Conservation (phyloP, 2,329 filamentous ascomycete genomes). For the Fusarium fracticaudum region DNA sequence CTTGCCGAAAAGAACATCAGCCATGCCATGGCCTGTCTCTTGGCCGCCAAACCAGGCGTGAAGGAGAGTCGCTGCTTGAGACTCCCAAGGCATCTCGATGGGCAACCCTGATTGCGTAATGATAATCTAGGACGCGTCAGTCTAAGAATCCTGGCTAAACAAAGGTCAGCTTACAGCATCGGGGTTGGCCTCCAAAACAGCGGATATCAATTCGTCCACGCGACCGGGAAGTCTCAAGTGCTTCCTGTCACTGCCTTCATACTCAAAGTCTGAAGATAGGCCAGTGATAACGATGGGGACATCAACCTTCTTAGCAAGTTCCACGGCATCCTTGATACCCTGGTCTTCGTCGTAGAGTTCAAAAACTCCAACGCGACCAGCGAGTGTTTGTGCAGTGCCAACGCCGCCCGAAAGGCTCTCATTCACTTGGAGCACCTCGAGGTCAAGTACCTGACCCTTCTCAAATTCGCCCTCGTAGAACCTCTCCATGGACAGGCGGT, state of each 20-base stretch:
- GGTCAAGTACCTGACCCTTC: constrained; percentile 6
- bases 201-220: constrained; percentile 67
- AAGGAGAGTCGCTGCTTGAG: constrained; percentile 46
- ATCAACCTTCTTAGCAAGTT: constrained; percentile 52
- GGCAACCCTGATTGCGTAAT: constrained; percentile 59
- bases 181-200: constrained; percentile 64
- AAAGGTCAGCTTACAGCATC: constrained; percentile 61
- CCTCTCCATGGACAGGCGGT: constrained; percentile 31
- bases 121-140: constrained; percentile 10
- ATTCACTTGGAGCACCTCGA: constrained; percentile 34
- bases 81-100: constrained; percentile 49
- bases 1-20: constrained; percentile 40
- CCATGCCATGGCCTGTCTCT: constrained; percentile 39
- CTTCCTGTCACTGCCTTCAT: constrained; percentile 72
- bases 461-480: constrained; percentile 19
- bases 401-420: constrained; percentile 34
- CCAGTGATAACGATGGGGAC: constrained; percentile 65
- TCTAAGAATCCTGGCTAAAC: accelerated
- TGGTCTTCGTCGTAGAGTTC: constrained; percentile 39
- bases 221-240: constrained; percentile 71
- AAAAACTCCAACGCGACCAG: constrained; percentile 32
- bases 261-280: constrained; percentile 57
- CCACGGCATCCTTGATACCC: constrained; percentile 47
- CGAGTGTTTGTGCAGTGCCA: constrained; percentile 32
- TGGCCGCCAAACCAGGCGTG: constrained; percentile 45